Conservation (phyloP, 352 stramenopile genomes). For the Phytophthora syringae region DNA sequence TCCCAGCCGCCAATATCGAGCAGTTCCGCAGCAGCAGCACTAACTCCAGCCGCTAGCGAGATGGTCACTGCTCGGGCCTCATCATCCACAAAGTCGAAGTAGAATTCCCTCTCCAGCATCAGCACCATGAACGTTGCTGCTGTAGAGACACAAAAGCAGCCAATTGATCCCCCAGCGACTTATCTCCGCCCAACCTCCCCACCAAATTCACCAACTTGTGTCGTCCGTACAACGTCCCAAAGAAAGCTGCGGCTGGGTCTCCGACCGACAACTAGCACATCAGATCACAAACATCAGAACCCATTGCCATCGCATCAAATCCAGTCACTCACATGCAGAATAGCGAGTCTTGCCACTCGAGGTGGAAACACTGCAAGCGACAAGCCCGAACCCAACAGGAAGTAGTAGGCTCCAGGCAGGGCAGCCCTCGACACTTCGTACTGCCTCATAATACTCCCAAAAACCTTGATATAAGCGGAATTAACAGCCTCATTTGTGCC, state of each 20-base stretch:
- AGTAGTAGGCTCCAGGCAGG: conserved; percentile 68
- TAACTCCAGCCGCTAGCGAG: conserved; percentile 37
- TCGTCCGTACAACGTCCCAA: conserved; percentile 51
- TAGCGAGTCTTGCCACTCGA: conserved; percentile 51
- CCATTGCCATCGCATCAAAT: background rate
- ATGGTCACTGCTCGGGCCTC: conserved; percentile 12
- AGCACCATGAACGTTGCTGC: conserved; percentile 29
- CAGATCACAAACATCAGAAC: conserved; percentile 6
- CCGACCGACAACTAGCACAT: conserved; percentile 53
- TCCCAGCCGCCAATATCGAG: conserved; percentile 57
- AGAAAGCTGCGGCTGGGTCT: conserved; percentile 55
- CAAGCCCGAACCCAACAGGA: conserved; percentile 54
- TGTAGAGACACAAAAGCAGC: conserved; percentile 41
- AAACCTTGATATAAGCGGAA: conserved; percentile 46
- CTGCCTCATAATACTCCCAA: conserved; percentile 52
- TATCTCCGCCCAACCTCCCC: conserved; percentile 28
- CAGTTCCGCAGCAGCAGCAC: conserved; percentile 47
- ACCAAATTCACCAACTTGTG: conserved; percentile 38
- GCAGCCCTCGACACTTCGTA: conserved; percentile 44
- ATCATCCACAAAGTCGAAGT: conserved; percentile 18
- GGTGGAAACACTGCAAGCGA: conserved; percentile 46
- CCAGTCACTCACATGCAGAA: conserved; percentile 53
- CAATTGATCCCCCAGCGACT: conserved; percentile 59
- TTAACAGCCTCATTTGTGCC: conserved; percentile 37
- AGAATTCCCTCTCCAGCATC: conserved; percentile 36